Percentiles rank a stretch among this genome's conserved stretches.
These are phyloP conservation scores for Sanghuangporus sanghuang DNA, from an alignment of 1,284 basidiomycete genomes.

Conservation along the genomic window DNA sequence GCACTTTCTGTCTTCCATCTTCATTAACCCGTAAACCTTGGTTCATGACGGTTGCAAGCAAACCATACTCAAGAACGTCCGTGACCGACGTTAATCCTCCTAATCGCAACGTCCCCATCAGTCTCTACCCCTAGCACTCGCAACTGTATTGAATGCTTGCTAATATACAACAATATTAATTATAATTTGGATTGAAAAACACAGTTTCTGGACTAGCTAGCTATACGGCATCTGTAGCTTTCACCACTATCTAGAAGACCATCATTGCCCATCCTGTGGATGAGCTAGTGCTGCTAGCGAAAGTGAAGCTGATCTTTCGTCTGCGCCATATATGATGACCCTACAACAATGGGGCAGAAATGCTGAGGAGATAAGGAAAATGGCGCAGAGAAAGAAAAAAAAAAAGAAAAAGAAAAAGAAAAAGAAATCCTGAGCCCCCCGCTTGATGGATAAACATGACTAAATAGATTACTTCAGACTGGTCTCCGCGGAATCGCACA, in stretches of 20 bases:
- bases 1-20: constrained; percentile 2
- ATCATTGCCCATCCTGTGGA: constrained; percentile 28
- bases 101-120: not conserved
- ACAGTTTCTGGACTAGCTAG: not conserved
- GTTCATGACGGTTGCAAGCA: constrained; percentile 8
- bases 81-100: not conserved
- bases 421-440: not conserved
- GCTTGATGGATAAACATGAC: not conserved
- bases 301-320: constrained; percentile 31
- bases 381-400: constrained; percentile 1
- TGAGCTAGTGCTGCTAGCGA: constrained; percentile 37
- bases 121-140: not conserved
- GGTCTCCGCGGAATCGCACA: no score
- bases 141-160: no score
- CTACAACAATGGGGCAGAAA: constrained; percentile 18
- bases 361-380: constrained; percentile 30
- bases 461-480: not conserved
- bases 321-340: constrained; percentile 29
- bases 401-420: not conserved
- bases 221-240: constrained; percentile 29
- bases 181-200: no score
- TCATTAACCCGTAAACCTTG: not conserved
- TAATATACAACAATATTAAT: not conserved
- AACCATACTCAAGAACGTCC: not conserved
- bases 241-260: constrained; percentile 38